Base-by-base conservation (phyloP, 768 basidiomycete species). In the Piloderma croceum region DNA sequence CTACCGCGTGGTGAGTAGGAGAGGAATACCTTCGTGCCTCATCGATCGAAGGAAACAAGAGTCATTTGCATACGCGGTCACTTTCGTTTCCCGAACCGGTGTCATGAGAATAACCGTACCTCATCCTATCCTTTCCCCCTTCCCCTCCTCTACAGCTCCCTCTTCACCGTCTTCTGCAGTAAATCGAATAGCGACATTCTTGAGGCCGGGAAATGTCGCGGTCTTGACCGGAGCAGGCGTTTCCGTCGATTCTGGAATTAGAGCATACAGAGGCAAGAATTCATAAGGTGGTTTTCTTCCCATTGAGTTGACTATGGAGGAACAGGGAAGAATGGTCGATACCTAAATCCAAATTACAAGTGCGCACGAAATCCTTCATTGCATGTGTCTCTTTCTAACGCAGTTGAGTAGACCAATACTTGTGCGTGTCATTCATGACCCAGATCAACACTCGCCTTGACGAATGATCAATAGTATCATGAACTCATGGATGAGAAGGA, bases 231-330 rank as follows among this genome's bases (percentile, higher is more conserved):
- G 92, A 3, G 94, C 94, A 0, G 94, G 94, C 6, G 88, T 96
- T 48, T 89, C 86, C 58, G 92, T 97, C 21, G 94, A 97, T 60
- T 90, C 86, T 20, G 94, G 94, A 33, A 94, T 98, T 45, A 71
- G 90, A 49, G 91, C 92, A n/a, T 96, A 97, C 62, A 69, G 92
- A 42, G 92, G 92, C 1, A 58, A 56, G 29, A 31, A 31, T 31
- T n/a, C n/a, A n/a, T n/a, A n/a, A n/a, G n/a, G n/a, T n/a, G n/a
- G n/a, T n/a, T n/a, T n/a, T n/a, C n/a, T n/a, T n/a, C n/a, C n/a
- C n/a, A n/a, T n/a, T n/a, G n/a, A n/a, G n/a, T n/a, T n/a, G n/a
- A n/a, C n/a, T n/a, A n/a, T n/a, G n/a, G n/a, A n/a, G n/a, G n/a
- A n/a, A 29, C 10, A 9, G 27, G 27, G 27, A 55, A 69, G 45